Conservation (phyloP, 2,329 filamentous ascomycete genomes). For the Triangularia setosa region DNA sequence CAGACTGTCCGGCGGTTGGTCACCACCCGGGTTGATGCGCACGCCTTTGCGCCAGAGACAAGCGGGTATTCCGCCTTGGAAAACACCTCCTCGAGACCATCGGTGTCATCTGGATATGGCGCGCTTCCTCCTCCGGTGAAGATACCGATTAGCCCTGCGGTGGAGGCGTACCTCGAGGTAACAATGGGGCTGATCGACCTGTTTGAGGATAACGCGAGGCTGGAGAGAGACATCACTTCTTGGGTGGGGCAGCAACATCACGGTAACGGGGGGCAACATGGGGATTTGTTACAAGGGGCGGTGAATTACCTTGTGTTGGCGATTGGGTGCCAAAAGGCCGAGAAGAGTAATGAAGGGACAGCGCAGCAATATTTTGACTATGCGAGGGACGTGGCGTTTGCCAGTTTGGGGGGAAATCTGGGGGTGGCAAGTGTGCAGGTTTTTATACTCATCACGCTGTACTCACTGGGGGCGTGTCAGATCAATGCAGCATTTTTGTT, state of each 20-base stretch:
- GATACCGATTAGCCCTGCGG: conserved; percentile 27
- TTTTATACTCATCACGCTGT: conserved; percentile 48
- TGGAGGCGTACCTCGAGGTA: conserved; percentile 36
- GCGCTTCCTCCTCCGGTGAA: conserved; percentile 29
- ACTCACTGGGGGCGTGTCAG: conserved; percentile 53
- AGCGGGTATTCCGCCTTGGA: conserved; percentile 49
- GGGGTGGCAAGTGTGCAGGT: conserved; percentile 48
- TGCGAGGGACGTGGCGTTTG: conserved; percentile 43
- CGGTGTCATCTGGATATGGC: conserved; percentile 1
- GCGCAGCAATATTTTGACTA: conserved; percentile 48
- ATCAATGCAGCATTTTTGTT: conserved; percentile 53
- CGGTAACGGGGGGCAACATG: conserved; percentile 35
- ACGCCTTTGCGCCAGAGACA: conserved; percentile 49
- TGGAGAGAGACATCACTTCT: conserved; percentile 38
- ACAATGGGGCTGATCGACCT: conserved; percentile 47
- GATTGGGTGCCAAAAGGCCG: conserved; percentile 42
- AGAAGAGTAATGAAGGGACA: conserved; percentile 32
- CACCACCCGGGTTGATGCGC: conserved; percentile 43
- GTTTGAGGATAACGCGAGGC: conserved; percentile 38
- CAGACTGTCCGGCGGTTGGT: conserved; percentile 52
- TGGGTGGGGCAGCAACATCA: conserved; percentile 39
- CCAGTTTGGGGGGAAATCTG: conserved; percentile 43
- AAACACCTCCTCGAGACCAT: conserved; percentile 32
- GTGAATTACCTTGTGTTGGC: conserved; percentile 49
- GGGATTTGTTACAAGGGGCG: conserved; percentile 29